Conservation (phyloP, 2,329 filamentous ascomycete species). For the Diaporthe citrichinensis region DNA sequence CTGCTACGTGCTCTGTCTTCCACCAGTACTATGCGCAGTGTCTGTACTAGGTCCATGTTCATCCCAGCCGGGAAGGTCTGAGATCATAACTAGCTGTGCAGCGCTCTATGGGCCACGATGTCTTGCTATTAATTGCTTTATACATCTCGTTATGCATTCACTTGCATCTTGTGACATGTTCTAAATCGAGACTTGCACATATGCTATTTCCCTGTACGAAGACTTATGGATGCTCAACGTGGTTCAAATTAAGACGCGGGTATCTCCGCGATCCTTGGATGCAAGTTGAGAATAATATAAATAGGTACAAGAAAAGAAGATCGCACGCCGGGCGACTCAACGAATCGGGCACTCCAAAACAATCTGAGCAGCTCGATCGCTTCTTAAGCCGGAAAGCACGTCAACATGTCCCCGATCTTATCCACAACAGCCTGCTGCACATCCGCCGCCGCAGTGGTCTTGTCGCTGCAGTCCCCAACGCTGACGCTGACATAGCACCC, state of each 20-base stretch:
- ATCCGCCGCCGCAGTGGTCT: conserved; percentile 69
- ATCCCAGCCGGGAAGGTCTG: background rate
- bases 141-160: no score
- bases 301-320: conserved; percentile 9
- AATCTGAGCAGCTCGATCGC: background rate
- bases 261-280: background rate
- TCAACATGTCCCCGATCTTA: conserved; percentile 56
- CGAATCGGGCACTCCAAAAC: background rate
- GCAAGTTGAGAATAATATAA: background rate
- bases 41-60: background rate
- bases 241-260: background rate
- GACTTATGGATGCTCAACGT: background rate
- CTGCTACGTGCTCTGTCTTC: background rate
- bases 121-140: background rate
- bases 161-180: background rate
- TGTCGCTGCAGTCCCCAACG: conserved; percentile 71
- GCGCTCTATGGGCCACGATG: background rate
- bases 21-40: conserved; percentile 2
- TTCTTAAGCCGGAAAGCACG: conserved; percentile 28
- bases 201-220: background rate
- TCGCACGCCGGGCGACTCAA: background rate
- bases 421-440: conserved; percentile 65
- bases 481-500: conserved; percentile 76
- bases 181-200: background rate
- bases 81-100: no score